phyloP scores from a whole-genome alignment of 176 grass and related monocot species.

The Hsuehochloa calcarea region DNA sequence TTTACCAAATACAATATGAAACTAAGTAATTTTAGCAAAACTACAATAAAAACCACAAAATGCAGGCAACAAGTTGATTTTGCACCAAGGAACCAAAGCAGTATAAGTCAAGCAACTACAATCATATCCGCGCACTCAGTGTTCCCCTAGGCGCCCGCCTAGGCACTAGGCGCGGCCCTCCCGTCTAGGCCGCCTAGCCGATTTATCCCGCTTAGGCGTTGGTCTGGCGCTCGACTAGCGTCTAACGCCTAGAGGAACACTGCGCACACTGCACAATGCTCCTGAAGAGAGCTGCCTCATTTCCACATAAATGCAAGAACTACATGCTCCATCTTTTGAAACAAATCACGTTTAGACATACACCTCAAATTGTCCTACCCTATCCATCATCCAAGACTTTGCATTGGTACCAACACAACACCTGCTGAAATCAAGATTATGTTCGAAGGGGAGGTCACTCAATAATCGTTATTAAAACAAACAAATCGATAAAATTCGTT shows the following conservation, averaged over 20 bases:
- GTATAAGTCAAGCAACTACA: background rate
- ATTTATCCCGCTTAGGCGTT: too few species aligned
- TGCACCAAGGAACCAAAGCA: background rate
- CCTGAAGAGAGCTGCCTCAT: background rate
- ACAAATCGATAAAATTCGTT: background rate
- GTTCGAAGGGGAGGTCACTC: background rate
- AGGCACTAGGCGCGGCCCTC: too few species aligned
- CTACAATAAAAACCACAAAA: background rate
- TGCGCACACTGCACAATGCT: background rate
- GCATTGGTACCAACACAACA: background rate
- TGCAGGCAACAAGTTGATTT: background rate
- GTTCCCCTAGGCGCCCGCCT: too few species aligned
- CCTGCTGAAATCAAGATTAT: background rate
- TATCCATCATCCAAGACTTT: slow-evolving; percentile 1
- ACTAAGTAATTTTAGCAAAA: slow-evolving; percentile 7
- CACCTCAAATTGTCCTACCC: background rate
- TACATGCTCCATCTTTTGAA: background rate
- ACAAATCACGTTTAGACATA: background rate
- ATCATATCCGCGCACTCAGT: background rate
- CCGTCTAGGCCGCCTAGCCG: too few species aligned
- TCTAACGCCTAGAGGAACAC: too few species aligned
- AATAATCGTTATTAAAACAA: background rate
- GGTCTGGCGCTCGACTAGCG: too few species aligned
- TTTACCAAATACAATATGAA: background rate
- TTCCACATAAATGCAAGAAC: background rate